These are phyloP conservation scores for Ustilago crameri DNA, from an alignment of 1,284 basidiomycete species.

Conservation along the genomic window DNA sequence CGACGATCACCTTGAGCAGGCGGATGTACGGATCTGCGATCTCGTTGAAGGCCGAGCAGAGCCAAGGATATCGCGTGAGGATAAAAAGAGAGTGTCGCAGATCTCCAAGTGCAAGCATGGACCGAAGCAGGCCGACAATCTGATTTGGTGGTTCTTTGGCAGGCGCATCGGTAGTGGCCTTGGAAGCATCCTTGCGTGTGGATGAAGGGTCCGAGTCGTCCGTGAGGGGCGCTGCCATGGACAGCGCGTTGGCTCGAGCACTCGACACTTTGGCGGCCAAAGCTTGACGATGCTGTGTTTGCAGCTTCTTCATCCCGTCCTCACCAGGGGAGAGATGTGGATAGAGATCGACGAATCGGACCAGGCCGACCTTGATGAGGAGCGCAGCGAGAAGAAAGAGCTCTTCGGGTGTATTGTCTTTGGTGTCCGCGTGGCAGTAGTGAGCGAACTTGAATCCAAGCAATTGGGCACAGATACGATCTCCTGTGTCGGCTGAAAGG, in stretches of 20 bases:
- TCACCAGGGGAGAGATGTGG: slow-evolving; percentile 75
- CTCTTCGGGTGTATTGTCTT: slow-evolving; percentile 75
- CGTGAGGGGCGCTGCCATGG: slow-evolving; percentile 88
- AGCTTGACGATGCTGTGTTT: slow-evolving; percentile 77
- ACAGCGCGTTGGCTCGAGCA: slow-evolving; percentile 79
- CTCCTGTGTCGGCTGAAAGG: slow-evolving; percentile 71
- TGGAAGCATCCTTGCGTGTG: slow-evolving; percentile 28
- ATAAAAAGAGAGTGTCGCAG: slow-evolving; percentile 81
- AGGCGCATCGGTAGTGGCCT: slow-evolving; percentile 69
- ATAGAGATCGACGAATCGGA: slow-evolving; percentile 85
- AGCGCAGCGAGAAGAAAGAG: slow-evolving; percentile 86
- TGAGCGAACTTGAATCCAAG: slow-evolving; percentile 94
- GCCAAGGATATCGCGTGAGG: slow-evolving; percentile 84
- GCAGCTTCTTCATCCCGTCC: slow-evolving; percentile 69
- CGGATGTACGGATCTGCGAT: slow-evolving; percentile 78
- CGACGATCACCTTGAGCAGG: slow-evolving; percentile 58
- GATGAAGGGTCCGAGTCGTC: slow-evolving; percentile 68
- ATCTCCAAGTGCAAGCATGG: slow-evolving; percentile 87
- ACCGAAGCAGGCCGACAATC: slow-evolving; percentile 80
- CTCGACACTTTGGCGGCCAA: slow-evolving; percentile 73
- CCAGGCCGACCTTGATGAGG: slow-evolving; percentile 85
- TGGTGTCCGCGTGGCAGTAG: slow-evolving; percentile 74
- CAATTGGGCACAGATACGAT: slow-evolving; percentile 78
- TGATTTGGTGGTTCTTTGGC: slow-evolving; percentile 77
- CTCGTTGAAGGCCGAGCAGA: slow-evolving; percentile 80